Base-by-base conservation (phyloP, 176 grass and related monocot genomes). In the Poa annua region DNA sequence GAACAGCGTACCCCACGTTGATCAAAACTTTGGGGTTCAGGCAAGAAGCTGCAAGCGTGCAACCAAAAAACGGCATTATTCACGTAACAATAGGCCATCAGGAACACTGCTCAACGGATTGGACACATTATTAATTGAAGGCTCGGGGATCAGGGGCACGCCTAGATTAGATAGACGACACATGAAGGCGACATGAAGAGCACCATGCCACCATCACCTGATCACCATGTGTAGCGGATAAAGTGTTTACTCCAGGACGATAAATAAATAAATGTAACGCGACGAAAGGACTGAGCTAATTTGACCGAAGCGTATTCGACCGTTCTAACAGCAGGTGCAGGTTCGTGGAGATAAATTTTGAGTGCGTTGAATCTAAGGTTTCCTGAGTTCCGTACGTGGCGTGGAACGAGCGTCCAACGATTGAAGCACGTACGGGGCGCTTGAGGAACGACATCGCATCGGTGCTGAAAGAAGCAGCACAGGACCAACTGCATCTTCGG, bases 41-140 rank as follows among this genome's bases (percentile, higher is more conserved):
- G 75, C 84, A 44, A 75, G 79, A 89, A 3, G 79, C 35, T 17
- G 56, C 48, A 63, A 69, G 75, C 50, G 66, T 74, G 84, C 50
- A n/a, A 69, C 80, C 88, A 79, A 90, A 90, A 86, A 86, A 75
- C 68, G 6, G 26, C 44, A 76, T 57, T 68, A 74, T 73, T 71
- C 59, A 47, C 71, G 49, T n/a, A 74, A 68, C 0, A 74, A 68
- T 0, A 67, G 66, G 44, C 8, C 62, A 45, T 20, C 73, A 63
- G 41, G 35, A 73, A 42, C 84, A 36, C 67, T 71, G 51, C 50
- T 68, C 59, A 61, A 60, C 66, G 24, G 26, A 60, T 75, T 86
- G 11, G 24, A 68, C 50, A 80, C n/a, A n/a, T n/a, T n/a, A n/a
- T n/a, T 64, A 59, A 90, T 83, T 75, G 71, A 53, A 74, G 4